phyloP scores from a whole-genome alignment of 768 basidiomycete genomes.

The Glaciozyma antarctica region DNA sequence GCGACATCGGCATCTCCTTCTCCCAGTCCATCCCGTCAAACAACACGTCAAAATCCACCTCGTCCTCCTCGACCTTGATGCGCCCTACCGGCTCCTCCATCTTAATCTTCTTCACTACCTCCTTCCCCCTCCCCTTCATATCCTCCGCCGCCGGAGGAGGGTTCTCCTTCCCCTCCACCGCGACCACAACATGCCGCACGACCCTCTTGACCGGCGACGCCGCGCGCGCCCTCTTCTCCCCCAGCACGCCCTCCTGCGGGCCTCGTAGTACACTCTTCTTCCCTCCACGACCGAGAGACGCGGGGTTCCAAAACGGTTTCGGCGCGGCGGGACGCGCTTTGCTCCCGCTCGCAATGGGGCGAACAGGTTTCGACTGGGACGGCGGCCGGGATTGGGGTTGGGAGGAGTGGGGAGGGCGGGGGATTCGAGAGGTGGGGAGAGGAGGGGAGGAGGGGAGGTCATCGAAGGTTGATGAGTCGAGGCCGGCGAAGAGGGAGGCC shows the following conservation, averaged over 20 bases:
- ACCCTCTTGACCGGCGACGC: background rate
- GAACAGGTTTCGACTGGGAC: background rate
- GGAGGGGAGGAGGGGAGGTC: constrained; percentile 41
- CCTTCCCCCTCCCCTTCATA: constrained; percentile 26
- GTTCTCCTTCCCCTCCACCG: constrained; percentile 7
- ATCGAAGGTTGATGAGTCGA: constrained; percentile 52
- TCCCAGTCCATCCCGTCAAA: constrained; percentile 67
- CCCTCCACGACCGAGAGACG: background rate
- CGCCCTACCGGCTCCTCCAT: background rate
- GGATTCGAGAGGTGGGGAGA: constrained; percentile 20
- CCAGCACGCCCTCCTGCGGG: constrained; percentile 6
- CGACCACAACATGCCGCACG: background rate
- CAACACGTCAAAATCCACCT: constrained; percentile 46
- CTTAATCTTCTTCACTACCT: background rate
- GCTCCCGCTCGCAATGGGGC: background rate
- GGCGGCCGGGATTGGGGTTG: background rate
- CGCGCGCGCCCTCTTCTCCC: too few relatives aligned
- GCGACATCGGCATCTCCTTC: constrained; percentile 42
- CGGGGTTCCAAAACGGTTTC: too few relatives aligned
- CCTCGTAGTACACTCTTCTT: background rate
- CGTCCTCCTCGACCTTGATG: background rate
- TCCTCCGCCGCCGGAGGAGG: too few relatives aligned
- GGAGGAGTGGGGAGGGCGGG: constrained; percentile 6
- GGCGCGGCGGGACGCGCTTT: background rate
- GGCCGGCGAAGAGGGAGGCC: constrained; percentile 46